Evolutionary conservation across 23 red algal species (phyloP).

Genomic region (Gracilariopsis chorda): DNA sequence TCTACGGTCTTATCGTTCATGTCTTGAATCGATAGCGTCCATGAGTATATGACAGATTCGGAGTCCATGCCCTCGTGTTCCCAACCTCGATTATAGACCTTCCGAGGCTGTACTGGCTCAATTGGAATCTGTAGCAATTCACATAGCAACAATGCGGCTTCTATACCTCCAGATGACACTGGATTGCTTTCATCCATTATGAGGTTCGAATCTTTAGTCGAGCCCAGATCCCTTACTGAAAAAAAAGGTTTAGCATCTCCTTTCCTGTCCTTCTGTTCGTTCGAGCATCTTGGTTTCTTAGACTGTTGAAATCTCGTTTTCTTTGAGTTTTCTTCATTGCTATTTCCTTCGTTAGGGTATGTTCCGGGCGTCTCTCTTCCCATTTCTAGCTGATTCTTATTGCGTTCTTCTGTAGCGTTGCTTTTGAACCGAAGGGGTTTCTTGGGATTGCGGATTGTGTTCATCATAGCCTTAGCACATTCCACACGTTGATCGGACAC

Average conservation of each 20-base stretch:
- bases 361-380: neutral
- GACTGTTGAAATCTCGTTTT: neutral
- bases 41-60: neutral
- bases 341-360: neutral
- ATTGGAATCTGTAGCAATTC: neutral
- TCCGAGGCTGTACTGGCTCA: neutral
- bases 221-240: constrained; percentile 40
- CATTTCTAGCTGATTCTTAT: neutral
- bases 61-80: neutral
- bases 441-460: no score
- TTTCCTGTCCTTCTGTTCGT: neutral
- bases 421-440: no score
- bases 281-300: neutral
- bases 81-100: neutral
- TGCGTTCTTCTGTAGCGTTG: no score
- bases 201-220: neutral
- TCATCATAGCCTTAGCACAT: no score
- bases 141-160: neutral
- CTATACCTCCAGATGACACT: neutral
- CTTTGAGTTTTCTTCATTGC: neutral
- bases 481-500: no score
- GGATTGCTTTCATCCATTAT: constrained; percentile 3
- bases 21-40: constrained; percentile 16
- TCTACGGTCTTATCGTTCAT: neutral
- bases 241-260: neutral